Percentiles rank a stretch among this genome's conserved stretches.
Conservation (phyloP, 148 eudicot genomes). For the Pharnaceum exiguum region DNA sequence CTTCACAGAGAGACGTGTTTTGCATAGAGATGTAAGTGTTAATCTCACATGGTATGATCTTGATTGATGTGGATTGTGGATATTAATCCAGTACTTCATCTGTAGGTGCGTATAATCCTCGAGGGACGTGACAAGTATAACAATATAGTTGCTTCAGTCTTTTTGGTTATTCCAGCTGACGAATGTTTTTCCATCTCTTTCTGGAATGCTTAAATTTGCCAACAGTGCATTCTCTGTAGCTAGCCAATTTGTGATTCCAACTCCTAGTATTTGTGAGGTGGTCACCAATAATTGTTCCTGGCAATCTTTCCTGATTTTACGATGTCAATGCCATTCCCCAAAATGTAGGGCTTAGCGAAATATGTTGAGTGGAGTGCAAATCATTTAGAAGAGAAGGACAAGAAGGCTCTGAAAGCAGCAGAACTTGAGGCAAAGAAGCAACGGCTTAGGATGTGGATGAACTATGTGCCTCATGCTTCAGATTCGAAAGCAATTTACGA, state of each 20-base stretch:
- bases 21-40: constrained; percentile 87
- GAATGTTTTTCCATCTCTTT: too few relatives aligned
- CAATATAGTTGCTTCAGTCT: constrained; percentile 82
- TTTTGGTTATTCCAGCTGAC: too few relatives aligned
- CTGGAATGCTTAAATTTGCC: too few relatives aligned
- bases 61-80: not conserved
- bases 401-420: constrained; percentile 51
- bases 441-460: constrained; percentile 69
- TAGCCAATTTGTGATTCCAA: too few relatives aligned
- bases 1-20: constrained; percentile 81
- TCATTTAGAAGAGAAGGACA: constrained; percentile 70
- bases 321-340: not conserved
- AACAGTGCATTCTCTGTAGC: too few relatives aligned
- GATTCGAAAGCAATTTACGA: constrained; percentile 88
- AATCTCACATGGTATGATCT: not conserved
- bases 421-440: constrained; percentile 90
- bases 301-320: too few relatives aligned
- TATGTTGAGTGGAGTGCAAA: constrained; percentile 96
- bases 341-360: constrained; percentile 78
- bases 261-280: too few relatives aligned
- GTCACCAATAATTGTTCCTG: too few relatives aligned
- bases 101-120: constrained; percentile 82
- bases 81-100: constrained; percentile 10
- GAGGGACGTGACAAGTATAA: constrained; percentile 68
- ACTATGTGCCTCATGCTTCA: constrained; percentile 74